Evolutionary conservation across 2,329 filamentous ascomycete genomes (phyloP).

Genomic region (Tolypocladium ovalisporum): DNA sequence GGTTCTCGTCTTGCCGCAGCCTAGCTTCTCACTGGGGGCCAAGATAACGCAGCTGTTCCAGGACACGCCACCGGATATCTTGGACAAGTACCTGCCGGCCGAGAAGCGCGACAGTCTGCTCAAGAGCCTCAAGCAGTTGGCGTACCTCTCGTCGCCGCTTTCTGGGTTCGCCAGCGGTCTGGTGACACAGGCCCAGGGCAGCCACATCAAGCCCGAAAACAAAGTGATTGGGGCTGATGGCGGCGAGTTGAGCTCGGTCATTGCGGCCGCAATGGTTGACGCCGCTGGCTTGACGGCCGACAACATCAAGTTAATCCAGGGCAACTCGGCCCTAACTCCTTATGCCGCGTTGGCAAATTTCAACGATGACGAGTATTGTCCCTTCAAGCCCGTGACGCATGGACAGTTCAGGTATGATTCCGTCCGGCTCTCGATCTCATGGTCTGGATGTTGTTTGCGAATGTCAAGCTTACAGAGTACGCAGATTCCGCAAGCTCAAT

Average conservation of each 20-base stretch:
- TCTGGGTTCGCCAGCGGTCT: slow-evolving; percentile 20
- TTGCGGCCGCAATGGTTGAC: slow-evolving; percentile 1
- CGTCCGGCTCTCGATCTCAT: too few relatives aligned
- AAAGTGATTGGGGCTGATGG: slow-evolving; percentile 7
- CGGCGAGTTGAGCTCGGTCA: not conserved
- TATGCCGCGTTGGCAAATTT: slow-evolving; percentile 19
- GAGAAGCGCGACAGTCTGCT: slow-evolving; percentile 4
- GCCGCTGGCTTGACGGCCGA: slow-evolving; percentile 10
- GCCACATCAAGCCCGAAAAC: slow-evolving; percentile 27
- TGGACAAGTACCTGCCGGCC: slow-evolving; percentile 5
- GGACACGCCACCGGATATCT: slow-evolving; percentile 11
- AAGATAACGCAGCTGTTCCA: slow-evolving; percentile 22
- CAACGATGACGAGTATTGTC: slow-evolving; percentile 7
- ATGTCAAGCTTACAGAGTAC: too few relatives aligned
- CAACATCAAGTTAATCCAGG: slow-evolving; percentile 12
- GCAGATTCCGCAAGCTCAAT: slow-evolving; percentile 30
- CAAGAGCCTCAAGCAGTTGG: slow-evolving; percentile 3
- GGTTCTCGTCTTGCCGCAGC: slow-evolving; percentile 27
- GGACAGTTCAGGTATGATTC: slow-evolving; percentile 26
- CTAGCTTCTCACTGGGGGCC: slow-evolving; percentile 19
- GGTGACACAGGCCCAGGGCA: slow-evolving; percentile 21
- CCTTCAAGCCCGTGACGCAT: slow-evolving; percentile 35
- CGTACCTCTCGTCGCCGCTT: slow-evolving; percentile 18
- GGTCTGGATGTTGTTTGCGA: too few relatives aligned
- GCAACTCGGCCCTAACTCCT: slow-evolving; percentile 19